phyloP scores from a whole-genome alignment of 2,329 filamentous ascomycete genomes.

The Grosmannia huntii region DNA sequence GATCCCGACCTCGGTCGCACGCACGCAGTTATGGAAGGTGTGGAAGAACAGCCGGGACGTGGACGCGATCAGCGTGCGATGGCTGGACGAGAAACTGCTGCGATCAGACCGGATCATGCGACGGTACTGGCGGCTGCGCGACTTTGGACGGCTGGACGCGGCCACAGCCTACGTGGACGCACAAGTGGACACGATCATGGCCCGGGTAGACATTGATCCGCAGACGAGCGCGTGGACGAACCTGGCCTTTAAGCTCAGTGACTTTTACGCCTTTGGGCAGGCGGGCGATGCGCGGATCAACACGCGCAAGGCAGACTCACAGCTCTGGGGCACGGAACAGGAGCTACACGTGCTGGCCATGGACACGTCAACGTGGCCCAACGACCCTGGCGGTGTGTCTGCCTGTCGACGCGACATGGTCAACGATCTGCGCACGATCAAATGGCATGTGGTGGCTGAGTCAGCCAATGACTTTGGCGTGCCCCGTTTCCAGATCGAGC shows the following conservation, averaged over 20 bases:
- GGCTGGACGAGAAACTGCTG: conserved; percentile 32
- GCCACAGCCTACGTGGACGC: conserved; percentile 28
- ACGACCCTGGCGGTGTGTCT: conserved; percentile 40
- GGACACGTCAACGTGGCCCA: conserved; percentile 36
- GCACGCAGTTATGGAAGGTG: conserved; percentile 31
- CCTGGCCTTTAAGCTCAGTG: conserved; percentile 22
- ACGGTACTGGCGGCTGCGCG: conserved; percentile 26
- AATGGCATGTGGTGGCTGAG: conserved; percentile 41
- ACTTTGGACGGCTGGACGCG: conserved; percentile 21
- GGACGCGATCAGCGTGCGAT: conserved; percentile 32
- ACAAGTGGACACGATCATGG: conserved; percentile 19
- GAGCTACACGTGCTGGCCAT: conserved; percentile 31
- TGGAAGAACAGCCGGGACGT: conserved; percentile 31
- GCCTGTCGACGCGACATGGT: conserved; percentile 42
- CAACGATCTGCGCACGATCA: conserved; percentile 37
- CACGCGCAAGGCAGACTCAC: conserved; percentile 19
- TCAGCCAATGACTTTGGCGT: conserved; percentile 42
- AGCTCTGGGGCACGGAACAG: conserved; percentile 27
- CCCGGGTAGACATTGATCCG: conserved; percentile 19
- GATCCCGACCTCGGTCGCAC: conserved; percentile 28
- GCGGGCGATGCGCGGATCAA: conserved; percentile 23
- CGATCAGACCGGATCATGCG: conserved; percentile 25
- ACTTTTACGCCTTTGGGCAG: conserved; percentile 24
- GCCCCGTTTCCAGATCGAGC: conserved; percentile 41
- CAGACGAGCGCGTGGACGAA: conserved; percentile 20